Evolutionary conservation across 129 eudicot species (phyloP), one percentile per base, ranked within the genome.

Genomic region (Escallonia rubra): DNA sequence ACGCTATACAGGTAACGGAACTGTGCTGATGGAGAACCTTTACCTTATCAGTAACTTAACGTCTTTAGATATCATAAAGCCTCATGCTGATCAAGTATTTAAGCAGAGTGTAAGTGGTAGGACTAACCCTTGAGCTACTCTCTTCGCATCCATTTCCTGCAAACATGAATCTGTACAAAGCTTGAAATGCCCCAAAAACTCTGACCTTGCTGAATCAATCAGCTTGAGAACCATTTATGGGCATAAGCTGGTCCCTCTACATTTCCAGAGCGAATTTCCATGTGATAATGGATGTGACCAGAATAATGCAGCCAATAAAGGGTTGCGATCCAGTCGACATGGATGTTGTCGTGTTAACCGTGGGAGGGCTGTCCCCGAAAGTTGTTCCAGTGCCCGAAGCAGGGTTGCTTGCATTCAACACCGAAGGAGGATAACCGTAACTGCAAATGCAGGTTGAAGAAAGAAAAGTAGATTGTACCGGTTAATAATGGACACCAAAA

Each of bases 301-400:
- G 44, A 43, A 79, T 61, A 43, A 84, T 64, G 58, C 65, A 73
- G 41, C 76, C 64, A 13, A 79, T 45, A 64, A 70, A 56, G 43
- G 88, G 86, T 67, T 49, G 78, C 59, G 72, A 13, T 43, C 6
- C n/a, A 50, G 66, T 69, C 48, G 96, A 79, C 69, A 41, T 66
- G 61, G 98, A 79, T 45, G 74, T 51, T 6, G 78, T 41, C 16
- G 71, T 6, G 72, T 77, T 80, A 52, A 54, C 64, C 59, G 63
- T 66, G 2, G 97, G 80, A 57, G 96, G 90, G 72, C 80, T 81
- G 23, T 86, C 90, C n/a, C 90, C 93, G 45, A 65, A 82, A 61
- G 82, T 83, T 43, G 80, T 59, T 14, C 85, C 70, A 15, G 79
- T 45, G 47, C 72, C 76, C 58, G 73, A 16, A 43, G 72, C 80